These are phyloP conservation scores for Dendrobium nobile DNA, from an alignment of 106 monocot species.

Conservation along the genomic window DNA sequence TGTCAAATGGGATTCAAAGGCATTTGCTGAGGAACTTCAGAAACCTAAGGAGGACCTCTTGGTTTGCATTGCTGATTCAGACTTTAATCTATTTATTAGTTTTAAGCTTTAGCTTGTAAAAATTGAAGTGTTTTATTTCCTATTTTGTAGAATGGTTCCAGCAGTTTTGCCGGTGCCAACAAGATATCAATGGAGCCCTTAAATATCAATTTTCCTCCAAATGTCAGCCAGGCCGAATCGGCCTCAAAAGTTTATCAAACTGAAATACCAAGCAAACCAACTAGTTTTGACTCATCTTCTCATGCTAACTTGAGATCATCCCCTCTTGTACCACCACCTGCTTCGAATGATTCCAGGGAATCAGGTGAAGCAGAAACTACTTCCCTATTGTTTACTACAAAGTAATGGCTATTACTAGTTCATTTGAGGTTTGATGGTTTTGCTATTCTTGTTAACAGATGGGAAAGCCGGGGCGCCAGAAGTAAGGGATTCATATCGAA, in stretches of 20 bases:
- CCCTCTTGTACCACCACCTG: slow-evolving; percentile 2
- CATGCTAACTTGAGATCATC: slow-evolving; percentile 5
- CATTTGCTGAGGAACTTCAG: slow-evolving; percentile 51
- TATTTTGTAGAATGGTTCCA: slow-evolving; percentile 32
- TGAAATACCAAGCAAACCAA: slow-evolving; percentile 5
- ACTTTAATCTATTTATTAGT: not conserved
- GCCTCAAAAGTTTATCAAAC: slow-evolving; percentile 10
- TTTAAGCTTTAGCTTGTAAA: not conserved
- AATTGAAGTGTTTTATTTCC: not conserved
- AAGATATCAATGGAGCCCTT: slow-evolving; percentile 15
- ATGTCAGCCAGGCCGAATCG: slow-evolving; percentile 13
- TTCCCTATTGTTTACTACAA: not conserved
- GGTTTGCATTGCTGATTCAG: slow-evolving; percentile 29
- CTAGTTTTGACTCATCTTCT: slow-evolving; percentile 7
- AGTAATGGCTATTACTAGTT: not conserved
- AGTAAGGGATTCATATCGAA: slow-evolving; percentile 11
- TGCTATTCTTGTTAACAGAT: slow-evolving; percentile 16
- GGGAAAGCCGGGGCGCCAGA: slow-evolving; percentile 1
- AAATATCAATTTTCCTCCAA: slow-evolving; percentile 8
- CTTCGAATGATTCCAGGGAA: slow-evolving; percentile 10
- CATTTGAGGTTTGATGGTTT: not conserved
- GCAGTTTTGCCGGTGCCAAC: slow-evolving; percentile 26
- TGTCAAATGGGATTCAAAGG: slow-evolving; percentile 71
- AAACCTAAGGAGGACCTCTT: slow-evolving; percentile 42
- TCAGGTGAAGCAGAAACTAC: slow-evolving; percentile 18